Base-by-base conservation (phyloP, 2,329 filamentous ascomycete genomes). In the Scedosporium apiospermum region DNA sequence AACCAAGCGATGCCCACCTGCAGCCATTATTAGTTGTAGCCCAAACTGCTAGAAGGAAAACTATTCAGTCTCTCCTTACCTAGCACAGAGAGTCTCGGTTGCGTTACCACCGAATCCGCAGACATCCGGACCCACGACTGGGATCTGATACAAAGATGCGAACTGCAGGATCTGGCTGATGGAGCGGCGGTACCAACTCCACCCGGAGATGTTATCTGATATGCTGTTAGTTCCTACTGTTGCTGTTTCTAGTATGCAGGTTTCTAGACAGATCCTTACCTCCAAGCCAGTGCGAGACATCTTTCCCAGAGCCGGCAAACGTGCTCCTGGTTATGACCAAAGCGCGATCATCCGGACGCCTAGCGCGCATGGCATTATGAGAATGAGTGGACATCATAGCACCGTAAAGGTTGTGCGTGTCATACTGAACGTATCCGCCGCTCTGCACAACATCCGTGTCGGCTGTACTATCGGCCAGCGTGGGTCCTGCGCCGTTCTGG, bases 381-480 rank as follows among this genome's bases (percentile, higher is more conserved):
- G 87, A 89, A 4, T 83, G 76, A 18, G 78, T 74, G 1, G 86
- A 88, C 89, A 92, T 93, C 85, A 90, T 86, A 6, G 83, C 82
- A 1, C 90, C 90, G 71, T 90, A 91, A 1, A 92, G 73, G 67
- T 92, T 92, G 71, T 93, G 90, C 0, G 86, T 89, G 67, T 93
- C 90, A 69, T 90, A 91, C 72, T 89, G 84, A 21, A 79, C 77
- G 44, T 86, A 75, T 1, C 88, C 88, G 63, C 88, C 86, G 51
- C 84, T 79, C 71, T 91, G 88, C 7, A 87, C 80, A 7, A 90
- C 74, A 69, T 90, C 82, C 0, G 88, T 89, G 65, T 84, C 79
- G 61, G 90, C 82, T 0, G 88, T 87, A 68, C 83, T 79, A 71
- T 84, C 83, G 0, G 78, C 79, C 27, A 82, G 72, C 1, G 76